Evolutionary conservation across 805 yeast genomes (phyloP), one percentile per base, ranked within the genome.

Genomic region (Jamesozyma hellenica): DNA sequence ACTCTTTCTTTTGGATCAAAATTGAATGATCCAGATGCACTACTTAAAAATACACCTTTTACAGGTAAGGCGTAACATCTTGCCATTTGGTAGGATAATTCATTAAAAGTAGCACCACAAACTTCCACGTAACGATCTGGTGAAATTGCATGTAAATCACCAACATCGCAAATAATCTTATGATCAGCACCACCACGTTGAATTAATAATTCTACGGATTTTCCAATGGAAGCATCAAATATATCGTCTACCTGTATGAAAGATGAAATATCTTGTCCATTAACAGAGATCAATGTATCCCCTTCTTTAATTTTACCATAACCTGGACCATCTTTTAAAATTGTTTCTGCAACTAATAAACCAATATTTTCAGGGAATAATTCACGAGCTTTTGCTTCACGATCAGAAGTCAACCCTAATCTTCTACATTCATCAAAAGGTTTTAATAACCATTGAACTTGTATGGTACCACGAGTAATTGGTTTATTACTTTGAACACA

Each of bases 381-480:
- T 31, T 70, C 63, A 53, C 96, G 75, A 32, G 88, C 82, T 40
- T 58, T 60, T 28, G 73, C 69, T 55, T 87, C 96, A 9, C 82
- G 79, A 32, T 77, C 90, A 2, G 74, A 64, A 2, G 86, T 75
- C 36, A 88, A 68, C 0, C 96, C 96, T 42, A 88, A 68, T 51
- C 96, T 72, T 52, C 83, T 74, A 65, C 96, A 88, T 60, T 84
- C 94, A 52, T 88, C 96, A 53, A 73, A 88, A 1, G 96, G 95
- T 52, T 78, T 81, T 48, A 87, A 65, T 35, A 73, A 61, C 95
- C 95, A 88, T 51, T 84, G 94, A 2, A 80, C 85, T 63, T 88
- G 96, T 41, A 88, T 83, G 2, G 94, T 87, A 45, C 96, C 96
- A 64, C 96, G 74, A 0, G 94, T 76, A 31, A 88, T 76, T 1